Evolutionary conservation across 805 yeast genomes (phyloP).

Genomic region (Metschnikowia colocasiae): DNA sequence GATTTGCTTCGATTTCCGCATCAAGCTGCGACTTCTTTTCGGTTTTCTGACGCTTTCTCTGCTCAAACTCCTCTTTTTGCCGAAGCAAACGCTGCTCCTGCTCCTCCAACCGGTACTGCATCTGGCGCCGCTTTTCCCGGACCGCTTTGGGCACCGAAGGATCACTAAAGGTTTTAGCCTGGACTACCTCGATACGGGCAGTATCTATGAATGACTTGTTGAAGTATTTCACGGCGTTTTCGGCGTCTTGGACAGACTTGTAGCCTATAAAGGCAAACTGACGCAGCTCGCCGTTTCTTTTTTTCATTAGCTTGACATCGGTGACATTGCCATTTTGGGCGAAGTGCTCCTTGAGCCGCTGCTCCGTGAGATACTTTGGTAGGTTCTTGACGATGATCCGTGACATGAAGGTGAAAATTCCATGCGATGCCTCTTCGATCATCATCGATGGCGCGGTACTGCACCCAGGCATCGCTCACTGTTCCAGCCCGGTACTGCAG

Average conservation of each 20-base stretch:
- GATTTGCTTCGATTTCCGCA: constrained; percentile 59
- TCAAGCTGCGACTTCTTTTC: constrained; percentile 43
- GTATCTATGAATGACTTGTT: constrained; percentile 81
- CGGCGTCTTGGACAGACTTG: constrained; percentile 70
- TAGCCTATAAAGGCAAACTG: constrained; percentile 92
- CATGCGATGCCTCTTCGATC: constrained; percentile 7
- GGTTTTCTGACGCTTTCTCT: constrained; percentile 36
- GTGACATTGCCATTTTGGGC: constrained; percentile 62
- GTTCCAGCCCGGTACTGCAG: too few species aligned
- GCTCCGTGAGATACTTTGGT: constrained; percentile 76
- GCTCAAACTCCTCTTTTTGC: constrained; percentile 37
- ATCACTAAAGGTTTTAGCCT: constrained; percentile 85
- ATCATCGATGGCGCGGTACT: background rate
- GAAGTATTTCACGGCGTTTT: constrained; percentile 69
- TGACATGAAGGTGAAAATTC: constrained; percentile 48
- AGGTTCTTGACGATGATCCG: constrained; percentile 89
- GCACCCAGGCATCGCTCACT: too few species aligned
- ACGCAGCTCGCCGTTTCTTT: constrained; percentile 81
- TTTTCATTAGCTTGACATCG: constrained; percentile 82
- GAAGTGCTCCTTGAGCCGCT: constrained; percentile 65
- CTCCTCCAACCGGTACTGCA: constrained; percentile 41
- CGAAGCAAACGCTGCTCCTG: constrained; percentile 41
- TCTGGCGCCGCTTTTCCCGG: constrained; percentile 33
- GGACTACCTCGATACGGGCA: constrained; percentile 67
- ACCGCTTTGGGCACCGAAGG: constrained; percentile 69